These are phyloP conservation scores for Alloteropsis semialata DNA, from an alignment of 176 grass and related monocot species.

Conservation along the genomic window DNA sequence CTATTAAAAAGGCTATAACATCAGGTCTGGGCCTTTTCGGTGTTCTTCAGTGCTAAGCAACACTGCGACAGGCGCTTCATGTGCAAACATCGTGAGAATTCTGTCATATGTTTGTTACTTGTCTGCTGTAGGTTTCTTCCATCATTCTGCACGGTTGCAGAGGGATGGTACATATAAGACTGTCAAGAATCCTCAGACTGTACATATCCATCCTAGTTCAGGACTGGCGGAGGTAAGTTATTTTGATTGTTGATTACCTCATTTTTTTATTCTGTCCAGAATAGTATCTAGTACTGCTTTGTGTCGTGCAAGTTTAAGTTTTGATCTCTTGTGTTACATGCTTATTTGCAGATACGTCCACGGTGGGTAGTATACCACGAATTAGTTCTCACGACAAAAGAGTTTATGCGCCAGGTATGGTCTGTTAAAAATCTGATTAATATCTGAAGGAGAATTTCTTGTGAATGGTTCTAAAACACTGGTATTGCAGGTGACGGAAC, in stretches of 20 bases:
- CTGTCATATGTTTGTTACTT: neutral
- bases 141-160: conserved; percentile 82
- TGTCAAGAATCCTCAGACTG: conserved; percentile 83
- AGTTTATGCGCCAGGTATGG: conserved; percentile 88
- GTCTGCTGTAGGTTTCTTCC: conserved; percentile 81
- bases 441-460: neutral
- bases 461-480: conserved; percentile 16
- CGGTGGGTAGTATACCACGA: conserved; percentile 86
- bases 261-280: neutral
- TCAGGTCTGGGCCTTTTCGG: conserved; percentile 48
- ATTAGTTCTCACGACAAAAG: conserved; percentile 88
- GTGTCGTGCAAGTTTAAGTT: conserved; percentile 14
- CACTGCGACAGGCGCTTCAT: neutral
- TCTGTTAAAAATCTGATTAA: neutral
- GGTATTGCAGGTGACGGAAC: conserved; percentile 64
- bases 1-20: conserved; percentile 82
- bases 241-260: neutral
- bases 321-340: conserved; percentile 3
- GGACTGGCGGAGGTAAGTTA: conserved; percentile 77
- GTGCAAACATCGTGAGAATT: neutral
- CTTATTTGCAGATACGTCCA: conserved; percentile 63
- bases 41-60: neutral
- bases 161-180: conserved; percentile 90
- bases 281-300: neutral
- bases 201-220: conserved; percentile 87